Base-by-base conservation (phyloP, 2,329 filamentous ascomycete species). In the Cercospora brassicicola region DNA sequence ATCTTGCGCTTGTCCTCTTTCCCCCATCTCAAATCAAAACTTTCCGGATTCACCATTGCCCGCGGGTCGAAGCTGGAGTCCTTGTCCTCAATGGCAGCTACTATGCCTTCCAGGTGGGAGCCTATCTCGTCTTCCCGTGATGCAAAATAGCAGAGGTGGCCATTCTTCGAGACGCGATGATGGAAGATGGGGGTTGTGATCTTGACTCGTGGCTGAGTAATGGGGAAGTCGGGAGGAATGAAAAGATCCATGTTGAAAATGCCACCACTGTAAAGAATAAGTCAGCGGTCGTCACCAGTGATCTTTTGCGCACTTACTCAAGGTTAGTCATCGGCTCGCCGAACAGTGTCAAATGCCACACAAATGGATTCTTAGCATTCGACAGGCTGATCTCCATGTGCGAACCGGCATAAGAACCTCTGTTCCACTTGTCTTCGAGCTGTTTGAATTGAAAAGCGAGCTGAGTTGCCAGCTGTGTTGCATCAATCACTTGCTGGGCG, bases 301-400 rank as follows among this genome's bases (percentile, higher is more conserved):
- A 7, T 20, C 10, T 15, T 11, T 51, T 11, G 3, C 31, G n/a
- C n/a, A 57, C 61, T 64, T 39, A 64, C 61, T 98, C 94, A 1
- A 98, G 87, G 57, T 96, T 93, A 5, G 93, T 96, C 90, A 95
- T 96, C 0, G 93, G 92, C 64, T 90, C 88, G 28, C 95, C 95
- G 77, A 97, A 96, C 78, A 97, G 94, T 1, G 92, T 95, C 68
- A 98, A 79, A 20, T 86, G 80, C 95, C 95, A 98, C 20, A 94
- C 85, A 76, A 97, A 97, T 0, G 94, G 94, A 74, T 97, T 98
- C 45, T 85, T 87, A 10, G 67, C 51, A 71, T 95, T 85, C 31
- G 91, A 89, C 6, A 98, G 83, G 65, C 89, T 87, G 42, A 98
- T 82, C 73, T 93, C 90, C 66, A 97, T 85, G 0, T 92, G 90